A percentile compares a stretch with the other conserved stretches of the same genome.
phyloP scores from a whole-genome alignment of 257 asterid genomes.

The Solanum paucissectum region DNA sequence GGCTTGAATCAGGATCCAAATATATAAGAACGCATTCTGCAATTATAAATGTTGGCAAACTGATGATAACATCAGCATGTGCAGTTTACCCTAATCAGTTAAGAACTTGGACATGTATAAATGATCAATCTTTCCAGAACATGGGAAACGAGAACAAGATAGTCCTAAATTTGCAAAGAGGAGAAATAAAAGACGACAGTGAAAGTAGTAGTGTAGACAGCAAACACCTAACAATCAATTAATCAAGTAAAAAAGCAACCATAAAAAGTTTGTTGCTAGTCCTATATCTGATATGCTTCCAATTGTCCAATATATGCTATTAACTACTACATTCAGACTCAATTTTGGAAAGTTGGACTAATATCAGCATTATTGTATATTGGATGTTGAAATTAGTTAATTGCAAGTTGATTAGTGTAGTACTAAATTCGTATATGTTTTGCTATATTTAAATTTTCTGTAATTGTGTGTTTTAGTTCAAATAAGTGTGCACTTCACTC shows the following conservation, averaged over 20 bases:
- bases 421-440: background rate
- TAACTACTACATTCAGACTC: background rate
- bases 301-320: background rate
- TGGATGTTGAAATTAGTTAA: background rate
- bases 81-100: background rate
- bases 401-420: background rate
- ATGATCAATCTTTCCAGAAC: background rate
- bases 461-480: background rate
- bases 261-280: background rate
- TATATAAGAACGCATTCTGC: slow-evolving; percentile 99
- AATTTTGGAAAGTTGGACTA: background rate
- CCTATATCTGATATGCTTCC: background rate
- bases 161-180: background rate
- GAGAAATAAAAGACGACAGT: background rate
- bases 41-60: slow-evolving; percentile 98
- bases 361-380: background rate
- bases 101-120: background rate
- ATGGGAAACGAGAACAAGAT: background rate
- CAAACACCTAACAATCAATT: background rate
- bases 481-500: background rate
- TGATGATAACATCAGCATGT: slow-evolving; percentile 68
- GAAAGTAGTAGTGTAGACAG: background rate
- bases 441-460: background rate
- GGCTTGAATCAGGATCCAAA: slow-evolving; percentile 85
- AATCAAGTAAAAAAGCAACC: background rate